Base-by-base conservation (phyloP, 1,139 yeast species). In the Zhuliangozyma parablackwelliae region DNA sequence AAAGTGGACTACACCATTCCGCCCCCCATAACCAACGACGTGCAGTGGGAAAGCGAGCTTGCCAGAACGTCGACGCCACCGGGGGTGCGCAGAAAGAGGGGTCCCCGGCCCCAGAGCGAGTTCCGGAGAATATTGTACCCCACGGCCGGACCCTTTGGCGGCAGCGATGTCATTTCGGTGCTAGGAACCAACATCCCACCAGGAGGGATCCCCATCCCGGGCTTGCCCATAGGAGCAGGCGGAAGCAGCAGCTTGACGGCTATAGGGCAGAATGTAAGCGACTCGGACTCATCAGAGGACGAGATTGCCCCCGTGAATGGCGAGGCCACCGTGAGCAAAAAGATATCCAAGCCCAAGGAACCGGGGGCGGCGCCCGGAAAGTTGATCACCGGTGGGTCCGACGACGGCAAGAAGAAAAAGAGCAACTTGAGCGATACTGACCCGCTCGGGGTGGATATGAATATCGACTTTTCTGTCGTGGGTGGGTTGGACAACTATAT, bases 61-160 rank as follows among this genome's bases (percentile, higher is more conserved):
- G 32, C 40, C 10, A 37, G 47, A 13, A 44, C 49, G 6, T 40
- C 50, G 4, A 50, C 59, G 1, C 43, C 51, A 10, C 35, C 41
- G 21, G 42, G 37, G 10, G 40, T 40, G 3, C 39, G 47, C 23
- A 44, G 57, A 12, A 52, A 56, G 43, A 56, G 67, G 21, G 56
- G 66, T n/a, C 54, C 62, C 7, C 50, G 62, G 5, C 51, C 48
- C 27, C 76, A 69, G 47, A 69, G 65, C 33, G 73, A 74, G 28
- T 65, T 63, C 43, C 57, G 84, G 35, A 73, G 85, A 51, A 72
- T 92, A 31, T 62, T 88, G 32, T 87, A 83, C 51, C 95, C 96
- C n/a, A 88, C 96, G 0, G 87, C 89, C n/a, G 96, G 97, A 1
- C 96, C 97, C 2, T 92, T 92, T 66, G 96, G 96, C 23, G 97